Evolutionary conservation across 192 early-diverging fungal species (phyloP), one percentile per base, ranked within the genome.

Genomic region (Dissophora ornata): DNA sequence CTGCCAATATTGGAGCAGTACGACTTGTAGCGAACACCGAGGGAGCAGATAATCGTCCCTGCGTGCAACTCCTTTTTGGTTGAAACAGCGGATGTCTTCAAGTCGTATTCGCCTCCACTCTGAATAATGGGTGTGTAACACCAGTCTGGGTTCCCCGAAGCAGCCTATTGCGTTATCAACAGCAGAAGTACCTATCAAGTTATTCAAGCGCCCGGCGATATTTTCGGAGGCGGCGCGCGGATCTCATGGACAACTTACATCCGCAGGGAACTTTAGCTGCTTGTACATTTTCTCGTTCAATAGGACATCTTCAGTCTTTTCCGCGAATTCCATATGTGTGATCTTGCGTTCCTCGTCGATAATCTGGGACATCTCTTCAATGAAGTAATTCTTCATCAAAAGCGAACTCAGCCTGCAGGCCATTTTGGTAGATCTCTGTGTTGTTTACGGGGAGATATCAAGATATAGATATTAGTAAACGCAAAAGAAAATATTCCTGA

Each of bases 1-100:
- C 98, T 86, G 18, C 90, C 91, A 73, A 99, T 87, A 51, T 96
- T 96, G 36, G 98, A 95, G 82, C 93, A 98, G 69, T 97, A 99
- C 28, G 85, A 92, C 81, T 92, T 93, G 86, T 98, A 99, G 18
- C 98, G 90, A 29, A 95, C 88, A 64, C 95, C 97, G 7, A 99
- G 82, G 5, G 95, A 94, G 81, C 96, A 97, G 42, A 99, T 71
- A 38, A 99, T 91, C 0, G 93, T 95, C 30, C 95, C 96, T 1
- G 92, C 89, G 67, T 96, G 94, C 32, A 99, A 79, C 30, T 79
- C 71, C n/a, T 88, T 87, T 0, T 81, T 79, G 80, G 91, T 88
- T 28, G 93, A 95, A 36, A 79, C 79, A 8, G 95, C 97, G 4
- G 89, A 90, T 12, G 92, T 86, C 59, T 86, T 88, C 56, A 99